Evolutionary conservation across 1,139 yeast genomes (phyloP).

Genomic region (Candida buenavistaensis): DNA sequence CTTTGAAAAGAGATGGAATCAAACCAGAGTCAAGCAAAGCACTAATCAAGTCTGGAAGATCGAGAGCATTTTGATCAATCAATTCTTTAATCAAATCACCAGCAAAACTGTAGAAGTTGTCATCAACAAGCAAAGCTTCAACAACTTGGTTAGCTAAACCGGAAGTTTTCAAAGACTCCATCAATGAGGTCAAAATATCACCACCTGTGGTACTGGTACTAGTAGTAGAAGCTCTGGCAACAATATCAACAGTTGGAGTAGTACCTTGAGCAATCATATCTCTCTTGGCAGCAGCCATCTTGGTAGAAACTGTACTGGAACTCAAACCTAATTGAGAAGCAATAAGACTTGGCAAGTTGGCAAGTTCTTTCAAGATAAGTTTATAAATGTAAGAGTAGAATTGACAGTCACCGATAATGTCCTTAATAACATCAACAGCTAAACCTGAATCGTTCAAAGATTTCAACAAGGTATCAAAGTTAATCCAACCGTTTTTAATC

Average conservation of each 20-base stretch:
- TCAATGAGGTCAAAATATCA: conserved; percentile 39
- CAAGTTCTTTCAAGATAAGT: conserved; percentile 32
- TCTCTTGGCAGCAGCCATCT: conserved; percentile 13
- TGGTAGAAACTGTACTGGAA: conserved; percentile 19
- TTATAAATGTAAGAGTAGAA: conserved; percentile 44
- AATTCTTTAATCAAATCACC: conserved; percentile 37
- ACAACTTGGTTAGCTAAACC: conserved; percentile 47
- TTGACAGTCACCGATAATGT: conserved; percentile 40
- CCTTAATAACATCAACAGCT: conserved; percentile 38
- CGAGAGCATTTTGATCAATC: conserved; percentile 31
- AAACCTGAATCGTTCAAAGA: conserved; percentile 48
- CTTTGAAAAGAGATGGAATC: conserved; percentile 37
- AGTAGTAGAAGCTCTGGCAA: too few species aligned
- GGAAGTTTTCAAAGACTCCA: conserved; percentile 47
- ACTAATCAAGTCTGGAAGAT: conserved; percentile 27
- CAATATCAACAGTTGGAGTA: too few species aligned
- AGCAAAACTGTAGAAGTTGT: conserved; percentile 42
- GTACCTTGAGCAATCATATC: too few species aligned
- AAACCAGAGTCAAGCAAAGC: conserved; percentile 41
- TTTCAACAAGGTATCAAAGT: conserved; percentile 39
- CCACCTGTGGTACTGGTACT: too few species aligned
- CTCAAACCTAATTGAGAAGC: conserved; percentile 23
- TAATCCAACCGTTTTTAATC: conserved; percentile 35
- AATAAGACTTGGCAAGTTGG: conserved; percentile 31
- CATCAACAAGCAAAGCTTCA: conserved; percentile 39